Evolutionary conservation across 768 basidiomycete species (phyloP), one percentile per base, ranked within the genome.

Genomic region (Rhizopogon rudus): DNA sequence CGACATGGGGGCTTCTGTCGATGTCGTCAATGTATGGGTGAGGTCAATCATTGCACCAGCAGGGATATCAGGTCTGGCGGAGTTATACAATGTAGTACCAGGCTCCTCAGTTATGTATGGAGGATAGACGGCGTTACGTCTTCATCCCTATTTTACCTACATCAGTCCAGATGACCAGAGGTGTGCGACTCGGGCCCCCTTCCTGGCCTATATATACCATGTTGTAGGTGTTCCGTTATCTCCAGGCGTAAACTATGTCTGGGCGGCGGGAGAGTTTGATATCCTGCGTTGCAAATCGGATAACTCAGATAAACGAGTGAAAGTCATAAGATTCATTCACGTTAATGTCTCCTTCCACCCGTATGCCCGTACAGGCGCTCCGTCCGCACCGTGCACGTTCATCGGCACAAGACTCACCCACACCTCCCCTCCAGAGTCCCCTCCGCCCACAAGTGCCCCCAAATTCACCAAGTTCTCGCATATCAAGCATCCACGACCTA

Each of bases 341-440:
- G 31, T 16, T 14, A 2, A 9, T 37, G 14, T 25, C 46, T 58
- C 55, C 46, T 42, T 65, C 80, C 78, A 83, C 7, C 82, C 88
- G 57, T 82, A 82, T 4, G 86, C 88, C 57, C 88, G 76, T n/a
- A 87, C 72, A 1, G 88, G 88, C 13, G 85, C 84, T 5, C 84
- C 88, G 63, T 91, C 88, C 22, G 78, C 75, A 1, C 75, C 78
- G 5, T 70, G 71, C n/a, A 90, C 52, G 22, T 74, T 81, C 49
- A 91, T 63, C 0, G 87, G 87, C 40, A 83, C 63, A 52, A 89
- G 63, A 53, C 79, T 81, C 37, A 86, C 79, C 52, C 75, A 70
- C 64, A 73, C 76, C 20, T 69, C 51, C 14, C 14, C 37, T 5
- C 28, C n/a, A 28, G n/a, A 28, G 22, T 22, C n/a, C 35, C 63